Conservation (phyloP, 2,329 filamentous ascomycete genomes). For the Akanthomyces muscarius region DNA sequence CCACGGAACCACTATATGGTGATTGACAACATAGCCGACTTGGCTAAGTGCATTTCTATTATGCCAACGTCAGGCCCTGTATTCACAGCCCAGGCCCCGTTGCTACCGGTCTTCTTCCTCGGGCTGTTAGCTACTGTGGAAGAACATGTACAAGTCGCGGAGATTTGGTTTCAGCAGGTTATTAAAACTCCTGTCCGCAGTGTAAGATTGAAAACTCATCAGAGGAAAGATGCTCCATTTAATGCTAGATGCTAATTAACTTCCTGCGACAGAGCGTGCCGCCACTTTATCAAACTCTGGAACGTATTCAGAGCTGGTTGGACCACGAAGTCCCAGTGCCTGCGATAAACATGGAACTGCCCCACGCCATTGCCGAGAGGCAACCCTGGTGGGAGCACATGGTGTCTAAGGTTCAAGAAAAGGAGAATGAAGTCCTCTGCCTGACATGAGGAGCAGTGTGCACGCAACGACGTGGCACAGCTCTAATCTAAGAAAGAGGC, state of each 20-base stretch:
- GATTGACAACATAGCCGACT: conserved; percentile 28
- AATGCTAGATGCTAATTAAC: conserved; percentile 18
- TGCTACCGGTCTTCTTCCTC: conserved; percentile 39
- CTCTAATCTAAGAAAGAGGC: neutral
- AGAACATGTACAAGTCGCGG: conserved; percentile 28
- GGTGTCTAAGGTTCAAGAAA: conserved; percentile 29
- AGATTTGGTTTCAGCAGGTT: conserved; percentile 35
- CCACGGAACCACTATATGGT: conserved; percentile 36
- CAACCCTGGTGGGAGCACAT: conserved; percentile 39
- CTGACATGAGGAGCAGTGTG: conserved; percentile 29
- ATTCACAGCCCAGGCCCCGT: conserved; percentile 40
- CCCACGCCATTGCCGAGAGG: conserved; percentile 28
- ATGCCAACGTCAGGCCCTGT: conserved; percentile 39
- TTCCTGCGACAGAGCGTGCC: conserved; percentile 34
- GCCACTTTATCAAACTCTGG: conserved; percentile 32
- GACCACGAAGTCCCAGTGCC: conserved; percentile 24
- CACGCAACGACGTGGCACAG: neutral
- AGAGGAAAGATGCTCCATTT: neutral
- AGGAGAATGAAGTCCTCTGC: conserved; percentile 35
- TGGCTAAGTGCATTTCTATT: conserved; percentile 35
- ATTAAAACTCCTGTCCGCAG: conserved; percentile 36
- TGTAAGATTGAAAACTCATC: conserved; percentile 27
- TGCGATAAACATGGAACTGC: conserved; percentile 19
- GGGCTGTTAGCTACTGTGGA: conserved; percentile 32
- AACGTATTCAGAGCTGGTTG: conserved; percentile 35